A percentile compares a stretch with the other conserved stretches of the same genome.
Conservation (phyloP, 768 basidiomycete species). For the Macrolepiota dolichaula region DNA sequence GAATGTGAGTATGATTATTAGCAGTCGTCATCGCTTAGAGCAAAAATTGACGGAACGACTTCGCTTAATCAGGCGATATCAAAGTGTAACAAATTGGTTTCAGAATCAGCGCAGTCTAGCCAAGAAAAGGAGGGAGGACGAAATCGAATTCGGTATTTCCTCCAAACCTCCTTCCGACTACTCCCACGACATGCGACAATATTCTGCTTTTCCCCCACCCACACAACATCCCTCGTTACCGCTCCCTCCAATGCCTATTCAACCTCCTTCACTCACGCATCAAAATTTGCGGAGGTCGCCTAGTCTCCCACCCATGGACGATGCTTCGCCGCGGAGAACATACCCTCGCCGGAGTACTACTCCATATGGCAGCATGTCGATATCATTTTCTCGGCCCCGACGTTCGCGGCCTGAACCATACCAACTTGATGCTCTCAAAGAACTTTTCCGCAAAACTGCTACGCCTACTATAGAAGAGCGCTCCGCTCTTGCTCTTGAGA, state of each 20-base stretch:
- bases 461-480: constrained; percentile 83
- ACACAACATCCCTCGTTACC: constrained; percentile 30
- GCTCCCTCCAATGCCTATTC: constrained; percentile 28
- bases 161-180: constrained; percentile 29
- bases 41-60: constrained; percentile 27
- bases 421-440: constrained; percentile 74
- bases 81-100: constrained; percentile 85
- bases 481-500: constrained; percentile 64
- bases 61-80: constrained; percentile 57
- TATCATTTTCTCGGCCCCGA: constrained; percentile 50
- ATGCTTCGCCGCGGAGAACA: constrained; percentile 34
- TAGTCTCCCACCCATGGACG: constrained; percentile 36
- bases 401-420: constrained; percentile 77
- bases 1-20: constrained; percentile 57
- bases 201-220: constrained; percentile 48
- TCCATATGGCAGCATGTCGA: constrained; percentile 39
- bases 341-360: constrained; percentile 36
- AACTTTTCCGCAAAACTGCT: constrained; percentile 60
- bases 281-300: constrained; percentile 30
- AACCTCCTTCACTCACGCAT: constrained; percentile 24
- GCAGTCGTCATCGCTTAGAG: constrained; percentile 23
- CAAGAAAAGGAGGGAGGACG: constrained; percentile 67
- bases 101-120: constrained; percentile 81
- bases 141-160: constrained; percentile 29
- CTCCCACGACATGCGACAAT: constrained; percentile 31